Evolutionary conservation across 2,329 filamentous ascomycete species (phyloP), one percentile per base, ranked within the genome.

Genomic region (Diaporthe nobilis): DNA sequence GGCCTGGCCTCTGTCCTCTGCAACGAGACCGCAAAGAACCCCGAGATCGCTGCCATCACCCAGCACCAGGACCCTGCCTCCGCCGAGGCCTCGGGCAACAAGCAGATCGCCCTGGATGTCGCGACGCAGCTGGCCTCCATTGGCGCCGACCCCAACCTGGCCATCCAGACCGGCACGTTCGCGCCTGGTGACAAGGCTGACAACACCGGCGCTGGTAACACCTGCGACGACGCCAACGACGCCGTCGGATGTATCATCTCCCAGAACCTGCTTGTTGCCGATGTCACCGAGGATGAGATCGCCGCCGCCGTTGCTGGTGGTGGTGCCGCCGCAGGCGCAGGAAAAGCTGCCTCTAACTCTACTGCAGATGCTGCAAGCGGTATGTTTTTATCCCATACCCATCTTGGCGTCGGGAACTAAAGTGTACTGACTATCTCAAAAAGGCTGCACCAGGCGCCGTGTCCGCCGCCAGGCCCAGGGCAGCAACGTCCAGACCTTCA

Each of bases 41-140:
- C 92, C 3, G 92, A 94, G 84, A 92, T 94, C 79, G 89, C 87
- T 39, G 90, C 90, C 58, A 82, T 94, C 76, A 84, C 86, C 72
- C 91, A 93, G 83, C 92, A 94, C 83, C 92, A 94, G 84, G 92
- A 94, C 81, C 91, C 92, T 39, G 92, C 92, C 28, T 90, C 90
- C 0, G 81, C 86, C 4, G 88, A 87, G 57, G 90, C 91, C 17
- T 87, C 88, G 20, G 84, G 86, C 65, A 94, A 94, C 86, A 92
- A 92, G 85, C 85, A 86, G 49, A 89, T 93, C 78, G 88, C 90
- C 63, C 85, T 92, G 9, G 87, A 87, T 60, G 85, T 93, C 4
- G 92, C 92, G 25, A 83, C 85, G 71, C 90, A 93, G 83, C 89
- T 94, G 71, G 87, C 88, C 28, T 84, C 86, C 6, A 86, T 94